A percentile compares a stretch with the other conserved stretches of the same genome.
phyloP scores from a whole-genome alignment of 176 grass and related monocot species.

The barley (Hordeum vulgare) region MorexV3_pseudomolecules_assembly NC_058522.1:549003013-549003512 shows the following conservation, averaged over 20 bases:
- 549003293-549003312: not conserved
- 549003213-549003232: conserved; percentile 14
- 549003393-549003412: not conserved
- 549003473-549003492: too few relatives aligned
- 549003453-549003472: too few relatives aligned
- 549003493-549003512: too few relatives aligned
- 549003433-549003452: too few relatives aligned
- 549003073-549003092: conserved; percentile 16
- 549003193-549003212: not conserved
- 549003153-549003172: too few relatives aligned
- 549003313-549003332: not conserved
- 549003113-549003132: not conserved
- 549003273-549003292: not conserved
- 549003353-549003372: not conserved
- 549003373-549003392: too few relatives aligned
- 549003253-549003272: conserved; percentile 12
- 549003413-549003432: not conserved
- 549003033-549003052: conserved; percentile 25
- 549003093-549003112: conserved; percentile 23
- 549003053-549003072: not conserved
- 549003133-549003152: not conserved
- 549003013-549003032: not conserved
- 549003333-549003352: not conserved
- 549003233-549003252: not conserved
- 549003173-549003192: not conserved